Conservation (phyloP, 2,329 filamentous ascomycete genomes). For the Ophiosphaerella korrae region DNA sequence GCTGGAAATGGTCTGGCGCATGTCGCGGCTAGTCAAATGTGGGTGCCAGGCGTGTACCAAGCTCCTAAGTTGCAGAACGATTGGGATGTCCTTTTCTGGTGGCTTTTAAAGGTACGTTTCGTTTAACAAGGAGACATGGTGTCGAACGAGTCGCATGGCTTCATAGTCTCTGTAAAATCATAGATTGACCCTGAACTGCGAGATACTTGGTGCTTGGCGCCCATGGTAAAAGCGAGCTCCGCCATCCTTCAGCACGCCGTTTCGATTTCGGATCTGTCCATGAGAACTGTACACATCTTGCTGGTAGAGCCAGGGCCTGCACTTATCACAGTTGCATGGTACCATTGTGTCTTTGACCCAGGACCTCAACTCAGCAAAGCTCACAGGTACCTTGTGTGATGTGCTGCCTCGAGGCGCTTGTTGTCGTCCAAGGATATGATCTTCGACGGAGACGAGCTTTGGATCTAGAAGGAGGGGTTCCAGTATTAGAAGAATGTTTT, state of each 20-base stretch:
- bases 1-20: constrained; percentile 11
- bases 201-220: background rate
- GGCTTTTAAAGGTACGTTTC: constrained; percentile 13
- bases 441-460: constrained; percentile 16
- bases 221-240: background rate
- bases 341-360: constrained; percentile 6
- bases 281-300: constrained; percentile 10
- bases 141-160: constrained; percentile 18
- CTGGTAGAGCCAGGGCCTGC: constrained; percentile 18
- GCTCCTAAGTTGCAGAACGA: constrained; percentile 9
- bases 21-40: constrained; percentile 8
- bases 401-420: background rate
- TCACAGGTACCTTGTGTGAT: constrained; percentile 2
- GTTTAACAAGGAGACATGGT: constrained; percentile 20
- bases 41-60: constrained; percentile 14
- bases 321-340: constrained; percentile 19
- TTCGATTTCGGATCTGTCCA: constrained; percentile 7
- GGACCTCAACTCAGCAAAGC: constrained; percentile 4
- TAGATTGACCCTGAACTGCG: constrained; percentile 4
- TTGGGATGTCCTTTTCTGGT: background rate
- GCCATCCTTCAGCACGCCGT: background rate
- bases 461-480: constrained; percentile 21
- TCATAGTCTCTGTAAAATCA: constrained; percentile 21
- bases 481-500: constrained; percentile 18
- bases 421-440: constrained; percentile 15